Evolutionary conservation across 257 asterid species (phyloP), one percentile per base, ranked within the genome.

Genomic region (Nicotiana otophora): DNA sequence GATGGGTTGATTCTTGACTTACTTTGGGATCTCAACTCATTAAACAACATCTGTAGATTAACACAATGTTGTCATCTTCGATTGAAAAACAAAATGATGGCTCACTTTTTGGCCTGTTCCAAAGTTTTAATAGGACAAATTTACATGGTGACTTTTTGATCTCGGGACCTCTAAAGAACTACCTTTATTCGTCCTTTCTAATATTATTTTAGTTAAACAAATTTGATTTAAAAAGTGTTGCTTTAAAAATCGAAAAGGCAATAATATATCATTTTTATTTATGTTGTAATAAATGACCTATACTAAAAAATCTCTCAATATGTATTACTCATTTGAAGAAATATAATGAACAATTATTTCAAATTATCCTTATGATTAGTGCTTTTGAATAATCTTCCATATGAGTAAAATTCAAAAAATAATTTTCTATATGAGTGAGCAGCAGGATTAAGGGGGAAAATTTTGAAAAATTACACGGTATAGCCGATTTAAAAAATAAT

Each of bases 1-100:
- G 77, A 81, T 81, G 20, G n/a, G 9, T 10, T 30, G 54, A 81
- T 81, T 81, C 57, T 66, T 67, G 33, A 36, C 66, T 64, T 66
- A n/a, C 67, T 66, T 53, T 57, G 78, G 79, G 64, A 81, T 57
- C 55, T 67, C 39, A 51, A 53, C 64, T 51, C 30, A n/a, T 14
- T 39, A 23, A 39, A 23, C 39, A 78, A 62, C 58, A 62, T 80
- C 17, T 62, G 62, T 23, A 28, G 48, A 39, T 61, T 80, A 58
- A 12, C 16, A 51, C 80, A 26, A 75, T 75, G 80, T 26, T 51
- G 63, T 26, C 80, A 26, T 75, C 80, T 23, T 15, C 51, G 15
- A 26, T 51, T 7, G 15, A 75, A 46, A 7, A 75, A 75, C 12
- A 9, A 42, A 42, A 51, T 26, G 80, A 51, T 75, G 46, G 28